Evolutionary conservation across 2,329 filamentous ascomycete species (phyloP).

Genomic region (Trichoderma sp.): DNA sequence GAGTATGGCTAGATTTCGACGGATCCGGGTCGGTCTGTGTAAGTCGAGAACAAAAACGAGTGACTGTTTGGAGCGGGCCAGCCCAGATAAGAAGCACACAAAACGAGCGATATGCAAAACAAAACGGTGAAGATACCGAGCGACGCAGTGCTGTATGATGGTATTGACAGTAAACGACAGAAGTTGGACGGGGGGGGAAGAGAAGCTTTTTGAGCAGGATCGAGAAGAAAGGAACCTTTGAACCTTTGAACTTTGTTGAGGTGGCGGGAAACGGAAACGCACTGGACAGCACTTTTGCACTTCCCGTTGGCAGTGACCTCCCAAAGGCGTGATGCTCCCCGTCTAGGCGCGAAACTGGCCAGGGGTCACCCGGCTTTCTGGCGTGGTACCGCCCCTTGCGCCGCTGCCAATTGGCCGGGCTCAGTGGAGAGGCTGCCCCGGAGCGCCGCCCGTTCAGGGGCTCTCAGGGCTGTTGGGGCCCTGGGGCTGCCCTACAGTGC

Average conservation of each 20-base stretch:
- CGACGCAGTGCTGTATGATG: neutral
- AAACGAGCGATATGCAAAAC: neutral
- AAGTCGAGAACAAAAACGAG: neutral
- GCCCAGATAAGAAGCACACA: neutral
- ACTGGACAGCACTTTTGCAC: neutral
- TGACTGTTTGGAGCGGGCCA: neutral
- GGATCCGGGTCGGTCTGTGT: neutral
- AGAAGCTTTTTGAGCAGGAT: neutral
- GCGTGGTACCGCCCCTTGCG: slow-evolving; percentile 10
- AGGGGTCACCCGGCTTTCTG: neutral
- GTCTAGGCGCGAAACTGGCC: slow-evolving; percentile 5
- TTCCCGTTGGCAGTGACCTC: slow-evolving; percentile 3
- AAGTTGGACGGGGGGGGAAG: neutral
- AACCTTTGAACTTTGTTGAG: neutral
- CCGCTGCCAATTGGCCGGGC: neutral
- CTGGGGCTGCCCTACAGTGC: neutral
- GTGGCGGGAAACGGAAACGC: neutral
- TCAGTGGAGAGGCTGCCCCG: neutral
- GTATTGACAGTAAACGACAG: neutral
- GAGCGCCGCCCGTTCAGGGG: slow-evolving; percentile 6
- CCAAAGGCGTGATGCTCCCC: neutral
- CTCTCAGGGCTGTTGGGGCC: neutral
- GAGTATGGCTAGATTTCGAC: neutral
- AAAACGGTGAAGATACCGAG: neutral
- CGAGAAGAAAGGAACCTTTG: neutral